Percentiles rank a stretch among this genome's conserved stretches.
Evolutionary conservation across 768 basidiomycete species (phyloP).

Genomic region (Polyporus arcularius): DNA sequence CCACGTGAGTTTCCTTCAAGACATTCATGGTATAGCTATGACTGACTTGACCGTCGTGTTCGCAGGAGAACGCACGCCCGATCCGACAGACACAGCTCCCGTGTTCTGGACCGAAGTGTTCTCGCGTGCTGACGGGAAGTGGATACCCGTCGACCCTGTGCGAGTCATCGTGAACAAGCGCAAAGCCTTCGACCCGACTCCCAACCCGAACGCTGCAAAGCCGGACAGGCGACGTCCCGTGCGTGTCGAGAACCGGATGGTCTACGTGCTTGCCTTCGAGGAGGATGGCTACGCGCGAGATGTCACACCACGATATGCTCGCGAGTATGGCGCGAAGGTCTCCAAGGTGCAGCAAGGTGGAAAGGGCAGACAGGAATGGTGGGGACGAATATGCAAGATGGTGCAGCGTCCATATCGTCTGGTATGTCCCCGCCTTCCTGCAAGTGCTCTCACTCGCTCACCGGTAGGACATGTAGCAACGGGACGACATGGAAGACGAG

Average conservation of each 20-base stretch:
- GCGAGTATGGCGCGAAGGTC: conserved; percentile 76
- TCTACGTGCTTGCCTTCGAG: conserved; percentile 92
- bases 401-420: conserved; percentile 80
- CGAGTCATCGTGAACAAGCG: conserved; percentile 79
- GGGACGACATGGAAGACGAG: conserved; percentile 92
- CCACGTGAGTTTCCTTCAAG: conserved; percentile 6
- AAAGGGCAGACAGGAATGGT: conserved; percentile 80
- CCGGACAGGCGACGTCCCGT: conserved; percentile 19
- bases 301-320: conserved; percentile 88
- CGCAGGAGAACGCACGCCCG: conserved; percentile 35
- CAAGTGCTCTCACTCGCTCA: background rate
- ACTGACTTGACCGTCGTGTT: background rate
- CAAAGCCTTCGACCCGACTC: conserved; percentile 75
- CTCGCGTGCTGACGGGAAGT: conserved; percentile 85
- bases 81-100: conserved; percentile 71
- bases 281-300: conserved; percentile 93
- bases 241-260: conserved; percentile 75
- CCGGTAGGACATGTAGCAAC: conserved; percentile 51
- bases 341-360: conserved; percentile 76
- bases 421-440: conserved; percentile 43
- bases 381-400: conserved; percentile 65
- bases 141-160: conserved; percentile 92
- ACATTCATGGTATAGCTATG: background rate
- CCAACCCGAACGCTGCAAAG: conserved; percentile 26
- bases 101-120: conserved; percentile 98